phyloP scores from a whole-genome alignment of 2,329 filamentous ascomycete genomes.

The Thielaviopsis euricoi region DNA sequence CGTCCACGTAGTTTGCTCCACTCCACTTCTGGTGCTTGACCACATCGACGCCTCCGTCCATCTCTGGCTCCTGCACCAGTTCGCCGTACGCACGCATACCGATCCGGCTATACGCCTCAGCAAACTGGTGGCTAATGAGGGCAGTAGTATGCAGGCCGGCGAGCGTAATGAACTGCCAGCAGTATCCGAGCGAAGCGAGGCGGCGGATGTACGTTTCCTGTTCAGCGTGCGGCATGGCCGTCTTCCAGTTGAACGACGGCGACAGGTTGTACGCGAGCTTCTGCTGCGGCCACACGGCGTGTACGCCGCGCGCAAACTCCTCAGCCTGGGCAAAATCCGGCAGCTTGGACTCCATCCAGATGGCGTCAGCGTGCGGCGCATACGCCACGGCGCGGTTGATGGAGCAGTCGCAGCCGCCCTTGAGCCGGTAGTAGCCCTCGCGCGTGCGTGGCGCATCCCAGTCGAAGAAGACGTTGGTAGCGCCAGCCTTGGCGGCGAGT shows the following conservation, averaged over 20 bases:
- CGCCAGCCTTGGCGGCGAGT: slow-evolving; percentile 55
- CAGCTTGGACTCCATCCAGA: slow-evolving; percentile 99
- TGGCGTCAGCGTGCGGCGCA: slow-evolving; percentile 83
- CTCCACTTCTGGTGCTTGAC: slow-evolving; percentile 99
- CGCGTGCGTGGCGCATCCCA: slow-evolving; percentile 89
- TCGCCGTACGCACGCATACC: slow-evolving; percentile 97
- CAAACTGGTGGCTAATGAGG: slow-evolving; percentile 79
- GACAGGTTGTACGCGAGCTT: slow-evolving; percentile 99
- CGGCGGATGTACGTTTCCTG: slow-evolving; percentile 96
- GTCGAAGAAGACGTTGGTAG: slow-evolving; percentile 75
- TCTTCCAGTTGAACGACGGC: slow-evolving; percentile 99
- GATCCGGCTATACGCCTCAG: slow-evolving; percentile 58
- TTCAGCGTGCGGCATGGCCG: slow-evolving; percentile 77
- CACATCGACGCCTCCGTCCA: slow-evolving; percentile 76
- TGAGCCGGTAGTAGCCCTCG: slow-evolving; percentile 87
- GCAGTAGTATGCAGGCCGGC: slow-evolving; percentile 92
- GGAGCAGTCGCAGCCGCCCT: slow-evolving; percentile 81
- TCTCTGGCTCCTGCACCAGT: slow-evolving; percentile 95
- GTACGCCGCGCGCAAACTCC: slow-evolving; percentile 86
- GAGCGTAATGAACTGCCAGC: slow-evolving; percentile 99
- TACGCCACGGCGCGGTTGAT: slow-evolving; percentile 84
- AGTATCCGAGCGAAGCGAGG: slow-evolving; percentile 77
- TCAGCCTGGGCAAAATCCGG: slow-evolving; percentile 82
- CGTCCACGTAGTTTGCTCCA: slow-evolving; percentile 87
- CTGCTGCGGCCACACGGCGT: slow-evolving; percentile 87